Base-by-base conservation (phyloP, 306 rosid genomes). In the Sophora flavescens region DNA sequence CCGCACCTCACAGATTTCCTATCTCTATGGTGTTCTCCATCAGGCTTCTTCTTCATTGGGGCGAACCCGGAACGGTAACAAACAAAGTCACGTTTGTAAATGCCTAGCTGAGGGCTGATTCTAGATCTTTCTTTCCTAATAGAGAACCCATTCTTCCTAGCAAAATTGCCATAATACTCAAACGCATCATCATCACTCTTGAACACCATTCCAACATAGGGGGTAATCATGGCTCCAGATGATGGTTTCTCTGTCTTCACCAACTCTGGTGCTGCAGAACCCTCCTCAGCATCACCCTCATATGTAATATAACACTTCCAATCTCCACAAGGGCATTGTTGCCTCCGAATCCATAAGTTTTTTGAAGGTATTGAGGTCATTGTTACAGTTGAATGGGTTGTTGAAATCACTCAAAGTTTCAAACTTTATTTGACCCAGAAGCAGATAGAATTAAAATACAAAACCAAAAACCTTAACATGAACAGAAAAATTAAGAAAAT, bases 261-360 rank as follows among this genome's bases (percentile, higher is more conserved):
- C 65, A 86, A 87, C 70, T 89, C 91, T 1, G 93, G 79, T 16
- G 86, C 87, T 26, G 82, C 38, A 39, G 86, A 85, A 59, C 86
- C 68, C 81, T 89, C 97, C 44, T 88, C 96, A 39, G 86, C 77
- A 59, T 89, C 96, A 9, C 92, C 86, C 63, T 92, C 97, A 74
- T 80, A 70, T 18, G 97, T 85, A 73, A 92, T 80, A 61, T 86
- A 92, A 78, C 99, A 96, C 59, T 92, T 92, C 99, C 98, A 96
- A 89, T 96, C 99, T 58, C 99, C 96, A 82, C 99, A 96, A 12
- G 99, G 99, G 83, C 98, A 95, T 84, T 91, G 97, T 52, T 90
- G 97, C 82, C 93, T 81, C 70, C 91, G 88, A 84, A 92, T 91
- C 96, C 99, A 95, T 72, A 91, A 74, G 82, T 80, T 90, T 76